phyloP scores from a whole-genome alignment of 305 asterid species.

The Fraxinus xanthoxyloides region DNA sequence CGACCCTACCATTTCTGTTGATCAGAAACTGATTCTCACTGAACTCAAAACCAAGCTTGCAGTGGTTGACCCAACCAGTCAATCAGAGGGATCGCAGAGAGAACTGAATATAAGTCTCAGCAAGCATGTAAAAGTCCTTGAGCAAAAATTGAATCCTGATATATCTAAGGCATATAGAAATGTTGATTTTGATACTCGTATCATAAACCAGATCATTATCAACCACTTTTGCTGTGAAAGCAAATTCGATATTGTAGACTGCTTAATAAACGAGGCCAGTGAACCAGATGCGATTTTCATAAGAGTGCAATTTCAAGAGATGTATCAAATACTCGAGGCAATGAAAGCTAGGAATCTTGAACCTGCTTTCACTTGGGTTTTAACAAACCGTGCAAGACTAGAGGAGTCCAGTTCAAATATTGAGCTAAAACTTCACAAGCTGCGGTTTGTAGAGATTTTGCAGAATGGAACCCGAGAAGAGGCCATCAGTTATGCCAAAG shows the following conservation, averaged over 20 bases:
- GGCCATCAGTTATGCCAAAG: constrained; percentile 42
- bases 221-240: background rate
- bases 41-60: background rate
- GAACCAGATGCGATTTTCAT: background rate
- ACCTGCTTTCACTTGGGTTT: background rate
- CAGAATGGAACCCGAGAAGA: constrained; percentile 31
- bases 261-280: background rate
- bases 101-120: background rate
- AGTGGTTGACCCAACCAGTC: background rate
- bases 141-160: background rate
- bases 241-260: background rate
- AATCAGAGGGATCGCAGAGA: background rate
- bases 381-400: background rate
- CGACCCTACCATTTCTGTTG: constrained; percentile 19
- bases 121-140: background rate
- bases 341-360: background rate
- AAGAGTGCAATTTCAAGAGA: background rate
- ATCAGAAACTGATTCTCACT: background rate
- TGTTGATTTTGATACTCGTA: background rate
- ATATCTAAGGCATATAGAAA: background rate
- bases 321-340: background rate
- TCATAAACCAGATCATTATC: background rate
- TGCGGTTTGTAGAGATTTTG: background rate
- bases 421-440: background rate
- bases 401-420: background rate